Evolutionary conservation across 768 basidiomycete genomes (phyloP).

Genomic region (Boletus barrowsii): DNA sequence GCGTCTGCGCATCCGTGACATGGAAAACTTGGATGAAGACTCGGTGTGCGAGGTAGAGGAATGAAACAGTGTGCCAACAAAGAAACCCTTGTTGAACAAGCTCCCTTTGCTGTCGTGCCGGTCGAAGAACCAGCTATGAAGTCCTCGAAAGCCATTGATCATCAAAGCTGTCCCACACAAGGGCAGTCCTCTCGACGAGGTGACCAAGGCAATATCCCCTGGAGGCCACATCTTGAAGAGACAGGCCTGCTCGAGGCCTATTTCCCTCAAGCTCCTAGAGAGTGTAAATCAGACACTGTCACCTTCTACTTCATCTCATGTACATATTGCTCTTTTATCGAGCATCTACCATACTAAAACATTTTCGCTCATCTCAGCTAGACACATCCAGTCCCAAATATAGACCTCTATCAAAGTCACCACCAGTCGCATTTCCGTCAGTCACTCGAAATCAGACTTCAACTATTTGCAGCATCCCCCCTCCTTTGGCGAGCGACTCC

Average conservation of each 20-base stretch:
- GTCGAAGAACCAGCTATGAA: constrained; percentile 28
- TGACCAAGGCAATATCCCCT: constrained; percentile 68
- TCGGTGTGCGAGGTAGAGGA: constrained; percentile 52
- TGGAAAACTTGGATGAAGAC: constrained; percentile 46
- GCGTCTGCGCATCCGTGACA: constrained; percentile 56
- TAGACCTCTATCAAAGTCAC: constrained; percentile 11
- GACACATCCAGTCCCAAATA: constrained; percentile 14
- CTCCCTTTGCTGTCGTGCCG: constrained; percentile 22
- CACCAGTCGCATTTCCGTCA: constrained; percentile 37
- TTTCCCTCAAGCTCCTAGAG: constrained; percentile 64
- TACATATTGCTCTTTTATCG: not conserved
- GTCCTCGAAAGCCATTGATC: constrained; percentile 28
- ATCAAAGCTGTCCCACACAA: constrained; percentile 33
- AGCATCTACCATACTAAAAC: not conserved
- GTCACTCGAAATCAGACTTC: constrained; percentile 38
- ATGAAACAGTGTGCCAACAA: constrained; percentile 30
- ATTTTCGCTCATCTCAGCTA: constrained; percentile 2
- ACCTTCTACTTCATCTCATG: constrained; percentile 33
- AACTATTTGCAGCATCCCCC: constrained; percentile 34
- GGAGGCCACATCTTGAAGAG: constrained; percentile 75
- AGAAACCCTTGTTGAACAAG: constrained; percentile 34
- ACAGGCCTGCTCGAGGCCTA: constrained; percentile 67
- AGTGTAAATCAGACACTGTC: constrained; percentile 45
- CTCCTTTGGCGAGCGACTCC: constrained; percentile 50
- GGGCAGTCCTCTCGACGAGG: constrained; percentile 50